phyloP scores from a whole-genome alignment of 2,329 filamentous ascomycete genomes.

The Rutstroemia sp. region DNA sequence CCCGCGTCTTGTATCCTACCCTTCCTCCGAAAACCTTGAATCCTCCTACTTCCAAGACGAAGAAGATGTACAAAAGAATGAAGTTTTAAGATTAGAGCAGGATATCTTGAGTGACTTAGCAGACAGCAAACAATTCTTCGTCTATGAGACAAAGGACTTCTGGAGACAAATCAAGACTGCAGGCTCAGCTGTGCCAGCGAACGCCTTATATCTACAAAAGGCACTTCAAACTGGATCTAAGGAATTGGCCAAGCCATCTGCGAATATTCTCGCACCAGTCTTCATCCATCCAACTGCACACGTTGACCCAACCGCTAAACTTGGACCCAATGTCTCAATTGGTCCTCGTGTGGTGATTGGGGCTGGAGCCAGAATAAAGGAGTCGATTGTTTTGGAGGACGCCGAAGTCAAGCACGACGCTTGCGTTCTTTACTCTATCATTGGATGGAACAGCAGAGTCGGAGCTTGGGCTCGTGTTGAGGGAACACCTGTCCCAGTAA shows the following conservation, averaged over 20 bases:
- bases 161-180: slow-evolving; percentile 99
- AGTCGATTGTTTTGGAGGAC: slow-evolving; percentile 92
- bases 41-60: slow-evolving; percentile 59
- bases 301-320: slow-evolving; percentile 90
- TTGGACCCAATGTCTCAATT: slow-evolving; percentile 94
- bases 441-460: slow-evolving; percentile 92
- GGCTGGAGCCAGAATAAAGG: slow-evolving; percentile 85
- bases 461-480: slow-evolving; percentile 98
- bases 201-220: slow-evolving; percentile 92
- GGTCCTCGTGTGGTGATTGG: slow-evolving; percentile 82
- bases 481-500: slow-evolving; percentile 80
- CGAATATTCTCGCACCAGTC: slow-evolving; percentile 84
- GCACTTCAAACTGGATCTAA: slow-evolving; percentile 75
- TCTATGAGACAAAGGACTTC: slow-evolving; percentile 97
- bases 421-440: slow-evolving; percentile 90
- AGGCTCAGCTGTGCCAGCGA: slow-evolving; percentile 91
- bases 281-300: slow-evolving; percentile 90
- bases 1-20: slow-evolving; percentile 88
- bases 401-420: slow-evolving; percentile 95
- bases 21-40: slow-evolving; percentile 89
- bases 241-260: slow-evolving; percentile 75
- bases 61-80: slow-evolving; percentile 67
- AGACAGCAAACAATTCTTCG: slow-evolving; percentile 96
- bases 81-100: slow-evolving; percentile 91
- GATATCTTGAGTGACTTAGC: slow-evolving; percentile 93